Base-by-base conservation (phyloP, 2,329 filamentous ascomycete genomes). In the Verticillium albo-atrum region DNA sequence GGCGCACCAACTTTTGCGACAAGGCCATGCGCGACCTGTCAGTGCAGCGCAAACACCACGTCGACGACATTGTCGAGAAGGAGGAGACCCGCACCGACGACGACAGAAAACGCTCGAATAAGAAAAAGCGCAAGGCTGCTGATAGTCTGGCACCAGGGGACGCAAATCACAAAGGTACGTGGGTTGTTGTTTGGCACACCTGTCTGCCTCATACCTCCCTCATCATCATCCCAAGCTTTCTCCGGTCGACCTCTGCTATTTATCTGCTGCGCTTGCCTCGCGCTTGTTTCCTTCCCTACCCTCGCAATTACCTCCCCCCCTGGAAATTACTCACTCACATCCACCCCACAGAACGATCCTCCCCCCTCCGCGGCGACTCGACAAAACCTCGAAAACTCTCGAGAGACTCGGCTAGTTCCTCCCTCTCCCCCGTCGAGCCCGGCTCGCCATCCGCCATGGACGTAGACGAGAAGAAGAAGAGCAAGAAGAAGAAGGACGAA, bases 51-150 rank as follows among this genome's bases (percentile, higher is more conserved):
- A 90, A 91, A 71, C 83, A 86, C 50, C 77, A 82, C 64, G 76
- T 81, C 32, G 82, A 86, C 59, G 82, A 87, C 57, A 65, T 77
- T 55, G 71, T 71, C 15, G 74, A 78, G 61, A 77, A 73, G 54
- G 76, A 84, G 63, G 72, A 77, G 59, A 74, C 75, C 61, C 79
- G 79, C 67, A 78, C 64, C 70, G 69, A 79, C 57, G 80, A 73
- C 28, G 82, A 84, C 52, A 78, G 78, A 67, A 83, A 84, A 70
- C 76, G 74, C 47, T 76, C 79, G 26, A 92, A 93, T 72, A 82
- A 89, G 64, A 92, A 91, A 80, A 92, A 91, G 78, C 87, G 90
- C 71, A 92, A 92, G 75, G 90, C 89, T 26, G 78, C 84, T 7
- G 86, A 88, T 60, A 79, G 73, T 58, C 75, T 83, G 32, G 79